These are phyloP conservation scores for Suhomyces panamericanus DNA, from an alignment of 1,139 yeast species.

Conservation along the genomic window DNA sequence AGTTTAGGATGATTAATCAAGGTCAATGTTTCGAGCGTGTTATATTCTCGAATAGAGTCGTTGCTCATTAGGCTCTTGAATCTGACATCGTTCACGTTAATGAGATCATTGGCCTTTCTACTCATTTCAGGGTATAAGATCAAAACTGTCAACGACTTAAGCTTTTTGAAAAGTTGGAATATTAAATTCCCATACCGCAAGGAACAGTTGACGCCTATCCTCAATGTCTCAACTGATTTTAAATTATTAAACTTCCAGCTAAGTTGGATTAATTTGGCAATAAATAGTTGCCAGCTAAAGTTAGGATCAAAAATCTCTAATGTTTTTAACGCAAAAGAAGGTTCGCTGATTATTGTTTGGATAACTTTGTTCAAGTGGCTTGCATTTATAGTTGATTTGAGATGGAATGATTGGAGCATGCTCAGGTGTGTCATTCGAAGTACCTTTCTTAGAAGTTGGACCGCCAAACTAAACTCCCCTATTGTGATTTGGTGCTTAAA, in stretches of 20 bases:
- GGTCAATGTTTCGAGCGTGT: conserved; percentile 21
- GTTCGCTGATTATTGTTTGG: conserved; percentile 26
- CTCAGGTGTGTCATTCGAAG: conserved; percentile 18
- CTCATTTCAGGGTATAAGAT: conserved; percentile 19
- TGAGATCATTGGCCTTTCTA: conserved; percentile 17
- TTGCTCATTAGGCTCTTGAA: conserved; percentile 14
- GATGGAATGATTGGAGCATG: conserved; percentile 22
- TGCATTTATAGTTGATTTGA: conserved; percentile 27
- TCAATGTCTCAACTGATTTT: conserved; percentile 21
- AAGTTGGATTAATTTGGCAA: conserved; percentile 26
- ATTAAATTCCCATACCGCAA: conserved; percentile 24
- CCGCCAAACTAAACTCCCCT: conserved; percentile 33
- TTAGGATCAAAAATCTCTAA: conserved; percentile 29
- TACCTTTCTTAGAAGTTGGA: conserved; percentile 27
- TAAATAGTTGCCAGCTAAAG: conserved; percentile 28
- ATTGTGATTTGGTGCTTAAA: conserved; percentile 29
- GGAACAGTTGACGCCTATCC: conserved; percentile 31
- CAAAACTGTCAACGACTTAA: conserved; percentile 22
- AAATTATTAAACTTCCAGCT: conserved; percentile 31
- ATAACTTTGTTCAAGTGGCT: conserved; percentile 28
- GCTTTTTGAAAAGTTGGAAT: conserved; percentile 30
- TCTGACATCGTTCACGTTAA: conserved; percentile 24
- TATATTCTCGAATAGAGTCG: conserved; percentile 3
- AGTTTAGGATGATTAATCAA: conserved; percentile 33
- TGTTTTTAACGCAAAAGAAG: conserved; percentile 20